Evolutionary conservation across 257 asterid genomes (phyloP).

Genomic region (Mentha longifolia): DNA sequence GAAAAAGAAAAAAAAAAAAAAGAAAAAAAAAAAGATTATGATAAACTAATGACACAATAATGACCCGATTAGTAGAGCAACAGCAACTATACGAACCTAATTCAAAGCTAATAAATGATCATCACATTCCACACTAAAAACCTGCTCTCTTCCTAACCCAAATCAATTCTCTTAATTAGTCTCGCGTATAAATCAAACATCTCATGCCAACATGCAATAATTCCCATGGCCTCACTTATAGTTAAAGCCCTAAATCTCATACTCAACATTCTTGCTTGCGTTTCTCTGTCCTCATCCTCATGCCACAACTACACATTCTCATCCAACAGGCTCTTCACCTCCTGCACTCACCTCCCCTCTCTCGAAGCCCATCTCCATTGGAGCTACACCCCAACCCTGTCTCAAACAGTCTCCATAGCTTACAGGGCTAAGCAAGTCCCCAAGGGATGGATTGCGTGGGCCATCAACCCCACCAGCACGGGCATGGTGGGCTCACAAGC

Average conservation of each 20-base stretch:
- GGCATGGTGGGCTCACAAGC: constrained; percentile 81
- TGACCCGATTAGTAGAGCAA: no score
- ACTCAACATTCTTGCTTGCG: constrained; percentile 25
- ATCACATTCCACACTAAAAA: not conserved
- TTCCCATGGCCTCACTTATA: constrained; percentile 34
- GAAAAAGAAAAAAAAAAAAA: no score
- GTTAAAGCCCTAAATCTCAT: constrained; percentile 17
- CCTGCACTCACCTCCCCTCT: constrained; percentile 46
- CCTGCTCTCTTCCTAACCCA: constrained; percentile 29
- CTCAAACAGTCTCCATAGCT: constrained; percentile 41
- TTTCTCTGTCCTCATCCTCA: constrained; percentile 30
- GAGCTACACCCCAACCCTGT: constrained; percentile 43
- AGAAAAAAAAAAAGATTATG: no score
- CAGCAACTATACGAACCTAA: not conserved
- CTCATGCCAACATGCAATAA: not conserved
- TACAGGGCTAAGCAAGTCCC: constrained; percentile 49
- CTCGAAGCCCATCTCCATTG: constrained; percentile 51
- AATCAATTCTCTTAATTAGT: not conserved
- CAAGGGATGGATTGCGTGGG: constrained; percentile 78
- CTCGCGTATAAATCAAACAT: constrained; percentile 19
- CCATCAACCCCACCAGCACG: constrained; percentile 56
- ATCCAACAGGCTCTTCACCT: constrained; percentile 31
- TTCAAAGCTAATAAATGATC: not conserved
- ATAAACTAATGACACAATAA: no score
- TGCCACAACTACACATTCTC: constrained; percentile 51